Evolutionary conservation across 192 early-diverging fungal genomes (phyloP).

Genomic region (Dissophora ornata): DNA sequence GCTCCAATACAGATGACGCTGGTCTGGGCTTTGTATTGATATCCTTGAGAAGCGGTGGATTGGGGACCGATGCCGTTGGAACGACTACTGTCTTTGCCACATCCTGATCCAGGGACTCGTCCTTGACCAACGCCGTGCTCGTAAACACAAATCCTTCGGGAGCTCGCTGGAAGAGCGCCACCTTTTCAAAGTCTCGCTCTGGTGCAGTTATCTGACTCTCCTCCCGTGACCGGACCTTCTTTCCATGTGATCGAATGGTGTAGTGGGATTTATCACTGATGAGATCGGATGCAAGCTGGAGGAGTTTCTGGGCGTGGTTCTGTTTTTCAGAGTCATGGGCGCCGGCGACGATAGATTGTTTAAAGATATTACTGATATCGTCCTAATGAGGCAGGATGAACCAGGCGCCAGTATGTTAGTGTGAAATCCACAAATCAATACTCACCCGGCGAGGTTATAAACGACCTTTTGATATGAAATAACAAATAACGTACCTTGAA

Average conservation of each 20-base stretch:
- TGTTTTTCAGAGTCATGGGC: constrained; percentile 3
- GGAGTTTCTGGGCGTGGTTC: constrained; percentile 24
- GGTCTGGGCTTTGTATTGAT: constrained; percentile 49
- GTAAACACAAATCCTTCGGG: constrained; percentile 62
- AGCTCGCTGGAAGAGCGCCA: constrained; percentile 58
- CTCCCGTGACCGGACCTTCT: constrained; percentile 39
- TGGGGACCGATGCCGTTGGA: constrained; percentile 7
- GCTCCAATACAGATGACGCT: constrained; percentile 4
- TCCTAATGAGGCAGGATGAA: constrained; percentile 18
- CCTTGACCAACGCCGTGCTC: constrained; percentile 31
- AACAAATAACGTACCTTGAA: constrained; percentile 30
- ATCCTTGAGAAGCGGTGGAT: constrained; percentile 53
- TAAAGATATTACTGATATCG: constrained; percentile 28
- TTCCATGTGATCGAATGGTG: constrained; percentile 49
- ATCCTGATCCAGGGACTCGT: constrained; percentile 19
- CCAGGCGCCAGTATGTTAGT: not conserved
- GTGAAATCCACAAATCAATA: not conserved
- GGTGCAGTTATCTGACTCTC: constrained; percentile 23
- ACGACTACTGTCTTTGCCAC: constrained; percentile 22
- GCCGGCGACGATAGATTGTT: constrained; percentile 11
- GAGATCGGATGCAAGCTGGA: constrained; percentile 34
- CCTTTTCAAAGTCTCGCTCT: constrained; percentile 33
- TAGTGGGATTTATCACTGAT: constrained; percentile 46
- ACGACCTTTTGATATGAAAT: no score
- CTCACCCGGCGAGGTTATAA: no score